Percentiles rank a stretch among this genome's conserved stretches.
These are phyloP conservation scores for Aspergillus cejpii DNA, from an alignment of 2,329 filamentous ascomycete species.

Conservation along the genomic window DNA sequence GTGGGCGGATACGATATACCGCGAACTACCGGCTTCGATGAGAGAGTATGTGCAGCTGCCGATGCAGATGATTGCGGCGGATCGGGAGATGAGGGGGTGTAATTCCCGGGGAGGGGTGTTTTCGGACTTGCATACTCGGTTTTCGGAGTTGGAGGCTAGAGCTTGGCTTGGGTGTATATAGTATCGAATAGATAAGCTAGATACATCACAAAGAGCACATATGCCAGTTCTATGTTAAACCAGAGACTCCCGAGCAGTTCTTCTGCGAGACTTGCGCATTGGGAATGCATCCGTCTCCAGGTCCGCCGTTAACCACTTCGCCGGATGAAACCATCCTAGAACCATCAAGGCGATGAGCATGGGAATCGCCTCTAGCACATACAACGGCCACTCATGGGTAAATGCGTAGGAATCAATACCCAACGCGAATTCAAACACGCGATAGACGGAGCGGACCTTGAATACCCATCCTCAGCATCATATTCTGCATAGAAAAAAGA, in stretches of 20 bases:
- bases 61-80: slow-evolving; percentile 3
- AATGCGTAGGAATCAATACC: slow-evolving; percentile 49
- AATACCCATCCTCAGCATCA: background rate
- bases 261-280: background rate
- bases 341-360: slow-evolving; percentile 42
- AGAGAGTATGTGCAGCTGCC: slow-evolving; percentile 32
- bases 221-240: too few species aligned
- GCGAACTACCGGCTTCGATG: slow-evolving; percentile 28
- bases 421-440: slow-evolving; percentile 49
- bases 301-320: slow-evolving; percentile 31
- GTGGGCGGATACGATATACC: slow-evolving; percentile 37
- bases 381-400: slow-evolving; percentile 49
- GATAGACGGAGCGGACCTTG: slow-evolving; percentile 48
- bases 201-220: too few species aligned
- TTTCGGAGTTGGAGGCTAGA: background rate
- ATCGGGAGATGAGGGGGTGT: background rate
- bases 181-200: too few species aligned
- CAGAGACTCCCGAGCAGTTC: too few species aligned
- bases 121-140: background rate
- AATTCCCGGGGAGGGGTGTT: background rate
- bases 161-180: background rate
- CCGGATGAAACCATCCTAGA: slow-evolving; percentile 48
- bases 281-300: slow-evolving; percentile 5
- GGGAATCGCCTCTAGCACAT: slow-evolving; percentile 47
- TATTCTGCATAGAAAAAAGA: slow-evolving; percentile 6